A percentile compares a stretch with the other conserved stretches of the same genome.
phyloP scores from a whole-genome alignment of 345 rosid species.

The Linum tenue region DNA sequence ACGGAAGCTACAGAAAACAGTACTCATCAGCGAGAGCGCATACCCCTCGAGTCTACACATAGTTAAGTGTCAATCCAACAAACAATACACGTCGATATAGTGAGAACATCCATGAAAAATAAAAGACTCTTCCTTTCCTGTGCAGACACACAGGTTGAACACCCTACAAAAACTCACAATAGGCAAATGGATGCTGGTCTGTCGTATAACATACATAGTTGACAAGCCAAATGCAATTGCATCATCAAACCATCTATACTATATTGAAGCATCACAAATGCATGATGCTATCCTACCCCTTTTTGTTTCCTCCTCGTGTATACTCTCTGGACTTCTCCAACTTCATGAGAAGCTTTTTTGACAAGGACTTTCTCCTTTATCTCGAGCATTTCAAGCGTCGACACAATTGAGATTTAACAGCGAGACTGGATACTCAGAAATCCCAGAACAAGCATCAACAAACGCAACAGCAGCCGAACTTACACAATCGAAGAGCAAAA shows the following conservation, averaged over 20 bases:
- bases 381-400: conserved; percentile 96
- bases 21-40: not conserved
- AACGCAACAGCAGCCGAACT: too few relatives aligned
- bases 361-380: conserved; percentile 72
- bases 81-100: not conserved
- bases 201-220: too few relatives aligned
- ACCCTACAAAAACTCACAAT: too few relatives aligned
- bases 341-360: conserved; percentile 64
- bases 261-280: too few relatives aligned
- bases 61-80: not conserved
- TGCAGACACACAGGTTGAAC: too few relatives aligned
- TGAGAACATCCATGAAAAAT: not conserved
- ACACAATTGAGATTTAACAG: conserved; percentile 2
- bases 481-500: not conserved
- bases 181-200: too few relatives aligned
- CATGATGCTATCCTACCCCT: conserved; percentile 30
- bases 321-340: conserved; percentile 57
- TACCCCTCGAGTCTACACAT: not conserved
- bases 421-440: not conserved
- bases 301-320: conserved; percentile 50
- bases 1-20: conserved; percentile 57
- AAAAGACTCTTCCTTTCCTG: too few relatives aligned
- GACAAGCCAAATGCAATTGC: too few relatives aligned
- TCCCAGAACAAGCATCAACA: not conserved
- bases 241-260: too few relatives aligned